These are phyloP conservation scores for Neurospora terricola DNA, from an alignment of 495 filamentous ascomycete genomes.

Conservation along the genomic window DNA sequence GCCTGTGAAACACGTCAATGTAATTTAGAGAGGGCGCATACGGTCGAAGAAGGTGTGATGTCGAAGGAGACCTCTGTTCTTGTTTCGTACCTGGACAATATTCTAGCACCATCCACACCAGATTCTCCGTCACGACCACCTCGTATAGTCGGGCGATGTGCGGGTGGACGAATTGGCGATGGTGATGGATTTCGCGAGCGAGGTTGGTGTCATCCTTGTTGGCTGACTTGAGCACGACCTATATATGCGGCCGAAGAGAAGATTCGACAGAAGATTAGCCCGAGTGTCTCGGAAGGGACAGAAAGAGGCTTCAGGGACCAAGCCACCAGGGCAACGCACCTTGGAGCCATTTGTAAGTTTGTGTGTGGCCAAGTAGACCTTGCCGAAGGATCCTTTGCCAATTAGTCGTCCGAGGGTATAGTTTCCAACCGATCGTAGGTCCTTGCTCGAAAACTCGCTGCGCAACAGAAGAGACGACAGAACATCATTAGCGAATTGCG, in stretches of 20 bases:
- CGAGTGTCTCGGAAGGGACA: background rate
- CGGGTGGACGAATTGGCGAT: slow-evolving; percentile 93
- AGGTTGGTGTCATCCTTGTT: slow-evolving; percentile 94
- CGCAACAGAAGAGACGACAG: slow-evolving; percentile 1
- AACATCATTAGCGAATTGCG: background rate
- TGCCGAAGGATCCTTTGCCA: slow-evolving; percentile 95
- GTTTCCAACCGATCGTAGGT: slow-evolving; percentile 85
- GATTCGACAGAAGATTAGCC: background rate
- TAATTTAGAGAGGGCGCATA: background rate
- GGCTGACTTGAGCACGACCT: slow-evolving; percentile 97
- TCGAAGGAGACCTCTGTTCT: background rate
- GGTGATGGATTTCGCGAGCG: slow-evolving; percentile 94
- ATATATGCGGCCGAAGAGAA: slow-evolving; percentile 1
- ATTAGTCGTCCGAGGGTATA: slow-evolving; percentile 86
- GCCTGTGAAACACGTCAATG: slow-evolving; percentile 41
- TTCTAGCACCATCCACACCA: slow-evolving; percentile 95
- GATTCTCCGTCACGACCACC: slow-evolving; percentile 86
- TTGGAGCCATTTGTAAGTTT: slow-evolving; percentile 98
- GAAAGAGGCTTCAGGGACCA: background rate
- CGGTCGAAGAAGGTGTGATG: background rate
- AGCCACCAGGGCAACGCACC: slow-evolving; percentile 40
- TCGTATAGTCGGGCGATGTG: slow-evolving; percentile 96
- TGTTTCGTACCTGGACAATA: slow-evolving; percentile 76
- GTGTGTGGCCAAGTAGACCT: slow-evolving; percentile 92
- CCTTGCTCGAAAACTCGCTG: slow-evolving; percentile 91